Conservation (phyloP, 179 eudicot genomes). For the Heliamphora pulchella region DNA sequence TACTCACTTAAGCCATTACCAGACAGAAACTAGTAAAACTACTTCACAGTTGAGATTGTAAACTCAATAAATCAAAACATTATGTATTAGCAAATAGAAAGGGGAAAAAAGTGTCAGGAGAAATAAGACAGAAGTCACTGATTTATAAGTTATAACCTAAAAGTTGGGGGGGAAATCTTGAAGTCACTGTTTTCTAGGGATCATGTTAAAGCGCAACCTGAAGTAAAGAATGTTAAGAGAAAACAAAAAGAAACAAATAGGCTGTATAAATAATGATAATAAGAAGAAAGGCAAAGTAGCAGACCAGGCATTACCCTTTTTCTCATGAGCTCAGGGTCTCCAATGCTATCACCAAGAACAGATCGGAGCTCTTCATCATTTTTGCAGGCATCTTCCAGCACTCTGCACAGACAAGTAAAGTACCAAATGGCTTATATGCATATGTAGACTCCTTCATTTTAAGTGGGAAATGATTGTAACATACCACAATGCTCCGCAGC, state of each 20-base stretch:
- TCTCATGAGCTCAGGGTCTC: conserved; percentile 87
- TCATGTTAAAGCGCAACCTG: background rate
- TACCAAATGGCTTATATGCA: too few relatives aligned
- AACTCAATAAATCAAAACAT: too few relatives aligned
- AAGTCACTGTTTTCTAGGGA: background rate
- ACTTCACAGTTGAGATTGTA: too few relatives aligned
- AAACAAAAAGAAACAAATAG: background rate
- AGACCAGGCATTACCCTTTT: conserved; percentile 40
- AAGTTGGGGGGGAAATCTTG: background rate
- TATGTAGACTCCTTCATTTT: too few relatives aligned
- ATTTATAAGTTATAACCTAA: too few relatives aligned
- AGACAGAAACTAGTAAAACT: too few relatives aligned
- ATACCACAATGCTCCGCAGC: too few relatives aligned
- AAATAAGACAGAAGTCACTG: too few relatives aligned
- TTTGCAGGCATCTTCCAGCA: conserved; percentile 87
- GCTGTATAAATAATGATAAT: background rate
- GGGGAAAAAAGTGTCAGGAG: too few relatives aligned
- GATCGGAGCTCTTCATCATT: conserved; percentile 76
- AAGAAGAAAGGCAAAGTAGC: background rate
- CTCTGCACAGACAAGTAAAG: conserved; percentile 36
- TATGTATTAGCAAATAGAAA: too few relatives aligned
- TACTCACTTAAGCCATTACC: too few relatives aligned
- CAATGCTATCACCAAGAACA: conserved; percentile 90
- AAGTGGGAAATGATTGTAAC: too few relatives aligned
- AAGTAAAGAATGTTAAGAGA: background rate